These are phyloP conservation scores for Hymenoscyphus infarciens DNA, from an alignment of 2,329 filamentous ascomycete species.

Conservation along the genomic window DNA sequence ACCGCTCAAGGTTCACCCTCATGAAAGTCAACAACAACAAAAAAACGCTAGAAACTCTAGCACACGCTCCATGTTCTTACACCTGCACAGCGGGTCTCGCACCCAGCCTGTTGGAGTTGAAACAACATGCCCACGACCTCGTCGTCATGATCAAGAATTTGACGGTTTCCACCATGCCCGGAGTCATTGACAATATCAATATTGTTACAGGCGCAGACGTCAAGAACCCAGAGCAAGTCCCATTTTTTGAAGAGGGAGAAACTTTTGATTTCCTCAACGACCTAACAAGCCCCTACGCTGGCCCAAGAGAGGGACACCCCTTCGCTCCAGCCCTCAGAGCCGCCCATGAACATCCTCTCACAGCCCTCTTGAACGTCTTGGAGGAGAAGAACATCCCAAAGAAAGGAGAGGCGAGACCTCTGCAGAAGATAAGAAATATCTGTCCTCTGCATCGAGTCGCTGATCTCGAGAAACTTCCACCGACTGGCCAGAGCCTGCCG, in stretches of 20 bases:
- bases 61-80: conserved; percentile 55
- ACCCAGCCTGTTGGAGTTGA: conserved; percentile 54
- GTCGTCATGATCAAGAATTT: conserved; percentile 49
- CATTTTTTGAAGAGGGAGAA: conserved; percentile 41
- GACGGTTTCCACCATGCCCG: conserved; percentile 37
- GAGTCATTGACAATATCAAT: conserved; percentile 28
- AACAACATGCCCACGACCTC: conserved; percentile 58
- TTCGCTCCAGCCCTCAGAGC: conserved; percentile 2
- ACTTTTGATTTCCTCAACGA: conserved; percentile 57
- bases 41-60: conserved; percentile 26
- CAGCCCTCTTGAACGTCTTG: conserved; percentile 26
- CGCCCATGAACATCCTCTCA: conserved; percentile 30
- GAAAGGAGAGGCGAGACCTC: not conserved
- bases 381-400: conserved; percentile 7
- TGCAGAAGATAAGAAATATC: conserved; percentile 17
- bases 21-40: conserved; percentile 4
- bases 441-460: conserved; percentile 27
- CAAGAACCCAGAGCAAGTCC: not conserved
- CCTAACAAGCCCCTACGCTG: conserved; percentile 45
- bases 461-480: conserved; percentile 5
- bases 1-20: conserved; percentile 20
- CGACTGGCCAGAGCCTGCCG: conserved; percentile 21
- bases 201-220: not conserved
- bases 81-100: conserved; percentile 49
- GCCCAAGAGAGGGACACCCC: conserved; percentile 38